phyloP scores from a whole-genome alignment of 441 rosid genomes.

The Syzygium malaccense region DNA sequence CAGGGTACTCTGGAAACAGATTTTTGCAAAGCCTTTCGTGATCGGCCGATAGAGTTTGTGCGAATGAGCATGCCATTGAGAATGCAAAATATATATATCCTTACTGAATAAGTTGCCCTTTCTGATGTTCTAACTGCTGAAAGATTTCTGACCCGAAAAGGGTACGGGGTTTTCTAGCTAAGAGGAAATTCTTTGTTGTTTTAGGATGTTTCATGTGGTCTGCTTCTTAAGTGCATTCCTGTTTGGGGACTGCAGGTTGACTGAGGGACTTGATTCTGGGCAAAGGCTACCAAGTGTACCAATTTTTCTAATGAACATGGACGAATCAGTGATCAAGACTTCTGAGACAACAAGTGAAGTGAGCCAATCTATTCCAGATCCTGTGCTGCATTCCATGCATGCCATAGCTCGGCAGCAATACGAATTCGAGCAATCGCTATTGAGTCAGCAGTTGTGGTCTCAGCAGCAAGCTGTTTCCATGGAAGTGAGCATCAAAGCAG shows the following conservation, averaged over 20 bases:
- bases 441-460: not conserved
- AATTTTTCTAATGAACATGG: not conserved
- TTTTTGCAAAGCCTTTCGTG: not conserved
- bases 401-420: not conserved
- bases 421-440: conserved; percentile 1
- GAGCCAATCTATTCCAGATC: not conserved
- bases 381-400: not conserved
- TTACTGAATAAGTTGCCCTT: not conserved
- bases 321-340: not conserved
- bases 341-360: not conserved
- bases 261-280: not conserved
- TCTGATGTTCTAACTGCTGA: not conserved
- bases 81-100: not conserved
- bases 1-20: not conserved
- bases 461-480: not conserved
- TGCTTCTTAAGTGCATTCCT: not conserved
- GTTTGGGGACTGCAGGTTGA: not conserved
- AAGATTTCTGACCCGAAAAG: not conserved
- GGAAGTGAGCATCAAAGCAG: not conserved
- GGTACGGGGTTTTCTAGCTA: not conserved
- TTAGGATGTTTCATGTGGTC: not conserved
- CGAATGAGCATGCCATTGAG: not conserved
- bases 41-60: not conserved
- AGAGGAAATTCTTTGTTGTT: not conserved
- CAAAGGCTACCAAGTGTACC: not conserved